A percentile compares a stretch with the other conserved stretches of the same genome.
phyloP scores from a whole-genome alignment of 257 asterid species.

The Cordia subcordata region DNA sequence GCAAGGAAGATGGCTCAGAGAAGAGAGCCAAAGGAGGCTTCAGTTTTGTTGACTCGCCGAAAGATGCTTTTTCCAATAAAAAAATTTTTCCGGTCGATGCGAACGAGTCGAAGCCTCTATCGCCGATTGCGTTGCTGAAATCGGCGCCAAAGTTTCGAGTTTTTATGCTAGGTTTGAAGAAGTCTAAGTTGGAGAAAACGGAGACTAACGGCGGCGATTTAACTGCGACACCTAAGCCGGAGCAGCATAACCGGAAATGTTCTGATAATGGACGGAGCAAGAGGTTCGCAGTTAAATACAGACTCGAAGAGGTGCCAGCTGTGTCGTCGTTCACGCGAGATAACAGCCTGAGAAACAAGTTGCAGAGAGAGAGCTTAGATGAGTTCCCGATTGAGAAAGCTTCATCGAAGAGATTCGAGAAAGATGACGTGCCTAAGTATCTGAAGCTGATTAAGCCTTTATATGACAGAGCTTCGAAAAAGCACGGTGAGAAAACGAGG shows the following conservation, averaged over 20 bases:
- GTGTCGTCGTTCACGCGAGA: conserved; percentile 32
- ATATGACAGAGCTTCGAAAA: conserved; percentile 42
- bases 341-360: conserved; percentile 46
- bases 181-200: conserved; percentile 35
- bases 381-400: conserved; percentile 17
- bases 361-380: conserved; percentile 32
- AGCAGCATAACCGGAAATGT: conserved; percentile 16
- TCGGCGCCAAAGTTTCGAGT: conserved; percentile 58
- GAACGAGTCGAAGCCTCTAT: conserved; percentile 27
- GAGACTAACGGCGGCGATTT: conserved; percentile 14
- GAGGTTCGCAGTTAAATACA: conserved; percentile 29
- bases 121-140: conserved; percentile 48
- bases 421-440: conserved; percentile 41
- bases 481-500: conserved; percentile 29
- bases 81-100: conserved; percentile 16
- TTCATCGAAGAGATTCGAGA: conserved; percentile 22
- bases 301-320: conserved; percentile 23
- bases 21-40: conserved; percentile 8
- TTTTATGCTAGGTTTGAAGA: conserved; percentile 46
- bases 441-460: conserved; percentile 58
- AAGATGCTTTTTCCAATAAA: conserved; percentile 24
- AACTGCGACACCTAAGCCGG: conserved; percentile 5
- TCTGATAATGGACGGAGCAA: conserved; percentile 22
- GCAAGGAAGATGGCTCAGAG: not conserved
- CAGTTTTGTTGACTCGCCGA: conserved; percentile 31